Evolutionary conservation across 2,329 filamentous ascomycete species (phyloP).

Genomic region (Arthrobotrys iridis): DNA sequence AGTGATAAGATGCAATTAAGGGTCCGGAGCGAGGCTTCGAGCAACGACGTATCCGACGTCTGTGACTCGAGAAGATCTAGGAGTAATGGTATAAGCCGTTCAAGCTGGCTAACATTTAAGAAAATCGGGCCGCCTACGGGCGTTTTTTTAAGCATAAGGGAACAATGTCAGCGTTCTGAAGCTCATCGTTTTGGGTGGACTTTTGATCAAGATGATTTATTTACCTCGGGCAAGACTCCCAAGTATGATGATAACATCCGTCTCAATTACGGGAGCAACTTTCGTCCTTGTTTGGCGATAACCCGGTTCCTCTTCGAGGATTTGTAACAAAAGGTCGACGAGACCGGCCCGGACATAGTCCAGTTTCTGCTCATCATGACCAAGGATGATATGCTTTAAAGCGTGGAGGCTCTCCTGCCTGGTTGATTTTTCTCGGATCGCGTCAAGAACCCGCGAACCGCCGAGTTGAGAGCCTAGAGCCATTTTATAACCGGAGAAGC

Average conservation of each 20-base stretch:
- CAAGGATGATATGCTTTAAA: constrained; percentile 89
- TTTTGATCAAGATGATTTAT: constrained; percentile 56
- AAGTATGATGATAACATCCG: constrained; percentile 70
- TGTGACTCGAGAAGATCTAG: constrained; percentile 74
- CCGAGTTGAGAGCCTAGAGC: constrained; percentile 61
- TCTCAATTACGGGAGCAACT: constrained; percentile 61
- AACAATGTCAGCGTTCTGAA: constrained; percentile 11
- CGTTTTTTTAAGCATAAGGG: no score
- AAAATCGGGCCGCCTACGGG: constrained; percentile 81
- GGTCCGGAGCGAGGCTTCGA: constrained; percentile 77
- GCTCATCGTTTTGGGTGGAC: neutral
- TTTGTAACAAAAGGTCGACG: constrained; percentile 70
- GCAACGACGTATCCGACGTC: constrained; percentile 72
- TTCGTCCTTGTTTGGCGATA: constrained; percentile 48
- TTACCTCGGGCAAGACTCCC: constrained; percentile 85
- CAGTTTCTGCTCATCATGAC: constrained; percentile 87
- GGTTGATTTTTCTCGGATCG: constrained; percentile 51
- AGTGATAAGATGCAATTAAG: constrained; percentile 66
- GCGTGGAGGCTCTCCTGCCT: constrained; percentile 70
- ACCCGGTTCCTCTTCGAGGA: constrained; percentile 62
- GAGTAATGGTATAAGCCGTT: constrained; percentile 66
- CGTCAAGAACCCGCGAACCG: constrained; percentile 56
- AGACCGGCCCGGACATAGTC: constrained; percentile 77
- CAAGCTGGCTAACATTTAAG: constrained; percentile 62
- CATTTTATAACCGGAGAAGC: constrained; percentile 21